These are phyloP conservation scores for Phytophthora tentaculata DNA, from an alignment of 352 stramenopile species.

Conservation along the genomic window DNA sequence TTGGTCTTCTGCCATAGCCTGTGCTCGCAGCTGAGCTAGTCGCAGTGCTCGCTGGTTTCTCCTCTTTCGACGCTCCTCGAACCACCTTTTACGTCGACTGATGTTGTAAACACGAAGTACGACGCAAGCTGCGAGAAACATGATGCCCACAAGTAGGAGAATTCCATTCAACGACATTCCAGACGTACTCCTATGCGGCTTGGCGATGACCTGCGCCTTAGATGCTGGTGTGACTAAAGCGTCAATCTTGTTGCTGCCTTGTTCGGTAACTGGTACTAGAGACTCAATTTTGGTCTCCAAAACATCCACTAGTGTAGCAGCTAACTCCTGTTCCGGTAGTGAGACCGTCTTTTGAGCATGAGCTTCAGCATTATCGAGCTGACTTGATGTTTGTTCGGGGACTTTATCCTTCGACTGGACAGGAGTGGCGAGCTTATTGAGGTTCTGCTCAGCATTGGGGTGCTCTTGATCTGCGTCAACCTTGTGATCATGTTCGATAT, in stretches of 20 bases:
- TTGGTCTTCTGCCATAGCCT: conserved; percentile 19
- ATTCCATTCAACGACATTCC: conserved; percentile 53
- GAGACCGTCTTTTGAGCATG: not conserved
- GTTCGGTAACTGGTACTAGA: not conserved
- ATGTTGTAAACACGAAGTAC: conserved; percentile 53
- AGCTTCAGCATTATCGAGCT: not conserved
- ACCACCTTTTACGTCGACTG: conserved; percentile 59
- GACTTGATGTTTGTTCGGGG: not conserved
- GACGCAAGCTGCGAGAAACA: conserved; percentile 54
- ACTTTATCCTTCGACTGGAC: not conserved
- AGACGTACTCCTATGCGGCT: conserved; percentile 1
- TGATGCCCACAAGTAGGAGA: conserved; percentile 45
- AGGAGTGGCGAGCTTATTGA: not conserved
- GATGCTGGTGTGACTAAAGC: not conserved
- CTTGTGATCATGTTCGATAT: not conserved
- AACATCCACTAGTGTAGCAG: no score
- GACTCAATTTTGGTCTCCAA: not conserved
- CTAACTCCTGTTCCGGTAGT: not conserved
- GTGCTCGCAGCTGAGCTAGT: conserved; percentile 32
- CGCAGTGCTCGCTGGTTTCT: conserved; percentile 39
- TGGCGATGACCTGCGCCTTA: not conserved
- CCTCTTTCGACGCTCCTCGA: conserved; percentile 41
- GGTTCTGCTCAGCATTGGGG: not conserved
- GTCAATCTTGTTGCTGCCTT: no score
- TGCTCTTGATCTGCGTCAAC: not conserved